Percentiles rank a stretch among this genome's conserved stretches.
These are phyloP conservation scores for Sonneratia caseolaris DNA, from an alignment of 345 rosid species.

Conservation along the genomic window DNA sequence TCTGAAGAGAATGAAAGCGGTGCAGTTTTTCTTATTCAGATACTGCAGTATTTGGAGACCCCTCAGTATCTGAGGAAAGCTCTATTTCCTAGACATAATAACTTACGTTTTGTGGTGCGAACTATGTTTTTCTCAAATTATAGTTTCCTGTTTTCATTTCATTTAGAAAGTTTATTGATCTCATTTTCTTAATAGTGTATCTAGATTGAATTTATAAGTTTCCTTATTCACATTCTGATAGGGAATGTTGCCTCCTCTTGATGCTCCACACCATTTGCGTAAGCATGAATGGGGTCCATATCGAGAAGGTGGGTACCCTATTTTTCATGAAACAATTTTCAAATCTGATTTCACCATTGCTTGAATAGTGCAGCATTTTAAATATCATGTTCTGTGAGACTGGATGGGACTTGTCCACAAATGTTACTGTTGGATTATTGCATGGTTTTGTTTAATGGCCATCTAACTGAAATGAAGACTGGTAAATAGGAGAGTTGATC, in stretches of 20 bases:
- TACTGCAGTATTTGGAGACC: slow-evolving; percentile 78
- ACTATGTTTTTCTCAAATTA: background rate
- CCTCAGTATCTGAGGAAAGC: slow-evolving; percentile 85
- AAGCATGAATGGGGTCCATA: slow-evolving; percentile 90
- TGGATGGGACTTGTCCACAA: background rate
- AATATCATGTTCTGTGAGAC: background rate
- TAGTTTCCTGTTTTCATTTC: background rate
- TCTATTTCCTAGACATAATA: slow-evolving; percentile 67
- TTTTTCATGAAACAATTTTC: background rate
- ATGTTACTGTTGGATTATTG: background rate
- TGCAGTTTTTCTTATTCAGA: slow-evolving; percentile 63
- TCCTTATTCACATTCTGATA: slow-evolving; percentile 11
- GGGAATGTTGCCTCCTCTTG: slow-evolving; percentile 97
- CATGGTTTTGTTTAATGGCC: background rate
- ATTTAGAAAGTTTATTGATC: background rate
- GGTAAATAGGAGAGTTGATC: background rate
- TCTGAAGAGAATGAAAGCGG: slow-evolving; percentile 61
- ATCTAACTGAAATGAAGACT: background rate
- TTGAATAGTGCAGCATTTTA: background rate
- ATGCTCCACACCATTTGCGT: slow-evolving; percentile 95
- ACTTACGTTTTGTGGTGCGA: slow-evolving; percentile 79
- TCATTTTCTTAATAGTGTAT: slow-evolving; percentile 3
- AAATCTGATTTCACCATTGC: background rate
- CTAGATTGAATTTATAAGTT: background rate
- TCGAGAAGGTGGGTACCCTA: slow-evolving; percentile 57